Conservation (phyloP, 495 filamentous ascomycete species). For the Penicillium paxilli region DNA sequence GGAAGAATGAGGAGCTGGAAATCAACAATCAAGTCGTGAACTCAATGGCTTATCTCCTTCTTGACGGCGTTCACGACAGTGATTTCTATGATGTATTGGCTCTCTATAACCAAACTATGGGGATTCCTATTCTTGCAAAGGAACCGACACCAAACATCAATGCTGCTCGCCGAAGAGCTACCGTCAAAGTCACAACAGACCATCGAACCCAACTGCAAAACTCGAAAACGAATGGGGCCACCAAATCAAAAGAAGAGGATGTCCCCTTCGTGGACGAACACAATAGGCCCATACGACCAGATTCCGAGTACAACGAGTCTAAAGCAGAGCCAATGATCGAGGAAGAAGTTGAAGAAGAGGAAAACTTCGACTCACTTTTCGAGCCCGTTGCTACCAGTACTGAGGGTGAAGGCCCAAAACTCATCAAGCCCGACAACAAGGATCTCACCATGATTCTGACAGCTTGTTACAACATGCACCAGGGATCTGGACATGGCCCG, state of each 20-base stretch:
- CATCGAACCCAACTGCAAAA: background rate
- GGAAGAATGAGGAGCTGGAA: conserved; percentile 64
- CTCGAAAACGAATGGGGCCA: background rate
- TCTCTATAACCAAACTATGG: conserved; percentile 76
- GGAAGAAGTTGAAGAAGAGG: conserved; percentile 26
- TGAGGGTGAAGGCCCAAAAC: conserved; percentile 5
- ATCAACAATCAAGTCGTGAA: conserved; percentile 74
- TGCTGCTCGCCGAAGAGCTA: background rate
- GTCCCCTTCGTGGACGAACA: conserved; percentile 38
- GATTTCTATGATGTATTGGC: conserved; percentile 69
- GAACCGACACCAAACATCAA: conserved; percentile 13
- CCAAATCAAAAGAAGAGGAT: conserved; percentile 14
- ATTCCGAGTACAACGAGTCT: background rate
- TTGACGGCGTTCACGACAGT: conserved; percentile 55
- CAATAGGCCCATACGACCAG: conserved; percentile 9
- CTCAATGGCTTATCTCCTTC: conserved; percentile 73
- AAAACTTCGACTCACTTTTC: conserved; percentile 38
- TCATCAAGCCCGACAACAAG: conserved; percentile 57
- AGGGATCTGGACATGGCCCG: conserved; percentile 37
- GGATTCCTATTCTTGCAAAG: conserved; percentile 51
- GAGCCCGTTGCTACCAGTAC: conserved; percentile 28
- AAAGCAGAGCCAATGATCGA: background rate
- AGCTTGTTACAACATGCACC: conserved; percentile 46
- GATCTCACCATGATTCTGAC: conserved; percentile 69
- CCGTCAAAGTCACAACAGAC: background rate